phyloP scores from a whole-genome alignment of 768 basidiomycete genomes.

The Boletus coccyginus region DNA sequence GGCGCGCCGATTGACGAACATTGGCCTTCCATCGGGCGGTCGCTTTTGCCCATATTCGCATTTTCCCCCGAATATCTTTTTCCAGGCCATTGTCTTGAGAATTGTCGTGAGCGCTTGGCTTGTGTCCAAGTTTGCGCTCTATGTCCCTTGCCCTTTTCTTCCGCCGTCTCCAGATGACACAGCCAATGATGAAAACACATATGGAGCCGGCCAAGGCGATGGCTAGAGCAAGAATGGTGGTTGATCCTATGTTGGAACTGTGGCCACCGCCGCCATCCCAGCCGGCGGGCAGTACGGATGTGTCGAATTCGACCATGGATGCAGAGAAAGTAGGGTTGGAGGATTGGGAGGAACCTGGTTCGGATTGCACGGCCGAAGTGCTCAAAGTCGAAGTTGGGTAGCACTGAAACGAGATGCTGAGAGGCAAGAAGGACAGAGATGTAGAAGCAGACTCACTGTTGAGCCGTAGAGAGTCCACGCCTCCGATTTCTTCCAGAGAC shows the following conservation, averaged over 20 bases:
- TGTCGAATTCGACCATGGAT: slow-evolving; percentile 18
- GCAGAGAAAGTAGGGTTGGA: slow-evolving; percentile 17
- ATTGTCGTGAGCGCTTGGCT: slow-evolving; percentile 19
- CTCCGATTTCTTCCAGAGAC: slow-evolving; percentile 53
- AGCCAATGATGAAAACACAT: slow-evolving; percentile 56
- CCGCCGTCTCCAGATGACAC: slow-evolving; percentile 55
- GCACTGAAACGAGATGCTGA: slow-evolving; percentile 16
- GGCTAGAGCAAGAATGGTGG: slow-evolving; percentile 54
- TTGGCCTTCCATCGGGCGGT: slow-evolving; percentile 69
- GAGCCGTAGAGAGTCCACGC: slow-evolving; percentile 69
- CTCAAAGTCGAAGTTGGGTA: slow-evolving; percentile 4
- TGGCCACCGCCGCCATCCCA: slow-evolving; percentile 38
- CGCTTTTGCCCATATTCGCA: slow-evolving; percentile 63
- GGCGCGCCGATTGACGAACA: slow-evolving; percentile 57
- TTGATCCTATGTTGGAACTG: slow-evolving; percentile 35
- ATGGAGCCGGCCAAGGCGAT: slow-evolving; percentile 63
- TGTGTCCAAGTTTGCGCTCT: slow-evolving; percentile 44
- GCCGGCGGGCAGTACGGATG: slow-evolving; percentile 47
- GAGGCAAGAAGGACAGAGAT: neutral
- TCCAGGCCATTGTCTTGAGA: slow-evolving; percentile 37
- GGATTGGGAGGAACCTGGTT: slow-evolving; percentile 3
- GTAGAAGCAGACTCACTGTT: slow-evolving; percentile 43
- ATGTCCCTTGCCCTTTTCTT: slow-evolving; percentile 44
- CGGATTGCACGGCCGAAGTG: neutral
- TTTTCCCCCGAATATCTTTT: slow-evolving; percentile 46